Evolutionary conservation across 2,329 filamentous ascomycete genomes (phyloP).

Genomic region (Hypoxylon sp.): DNA sequence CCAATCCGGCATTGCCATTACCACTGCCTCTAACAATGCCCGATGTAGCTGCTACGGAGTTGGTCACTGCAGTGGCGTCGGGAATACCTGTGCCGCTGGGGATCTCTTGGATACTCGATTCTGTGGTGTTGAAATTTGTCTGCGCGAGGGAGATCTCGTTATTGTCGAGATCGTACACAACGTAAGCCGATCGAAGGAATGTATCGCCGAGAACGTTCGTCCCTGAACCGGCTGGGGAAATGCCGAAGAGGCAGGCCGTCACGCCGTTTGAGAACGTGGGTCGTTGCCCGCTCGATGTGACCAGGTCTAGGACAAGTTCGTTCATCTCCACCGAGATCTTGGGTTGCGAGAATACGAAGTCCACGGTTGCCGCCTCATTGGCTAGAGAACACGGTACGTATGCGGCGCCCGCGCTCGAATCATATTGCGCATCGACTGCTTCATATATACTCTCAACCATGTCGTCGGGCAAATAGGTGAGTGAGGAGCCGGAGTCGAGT

Average conservation of each 20-base stretch:
- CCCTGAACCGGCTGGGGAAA: constrained; percentile 69
- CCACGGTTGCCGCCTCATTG: constrained; percentile 59
- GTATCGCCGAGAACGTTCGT: constrained; percentile 80
- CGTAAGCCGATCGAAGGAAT: constrained; percentile 80
- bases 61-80: constrained; percentile 65
- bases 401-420: constrained; percentile 66
- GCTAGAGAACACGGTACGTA: constrained; percentile 73
- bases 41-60: constrained; percentile 65
- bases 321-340: constrained; percentile 69
- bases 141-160: constrained; percentile 80
- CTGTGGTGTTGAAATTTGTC: constrained; percentile 72
- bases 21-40: constrained; percentile 54
- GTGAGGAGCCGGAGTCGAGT: constrained; percentile 78
- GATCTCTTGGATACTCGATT: constrained; percentile 69
- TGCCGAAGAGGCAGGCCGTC: constrained; percentile 76
- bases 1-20: constrained; percentile 42
- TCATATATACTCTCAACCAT: constrained; percentile 63
- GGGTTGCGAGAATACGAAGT: constrained; percentile 69
- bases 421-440: constrained; percentile 64
- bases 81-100: constrained; percentile 66
- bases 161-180: constrained; percentile 81
- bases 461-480: constrained; percentile 75
- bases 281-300: constrained; percentile 62
- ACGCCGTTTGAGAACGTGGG: constrained; percentile 68
- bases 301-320: constrained; percentile 71